Percentiles rank a stretch among this genome's conserved stretches.
These are phyloP conservation scores for Cryphonectria japonica DNA, from an alignment of 2,329 filamentous ascomycete genomes.

Conservation along the genomic window DNA sequence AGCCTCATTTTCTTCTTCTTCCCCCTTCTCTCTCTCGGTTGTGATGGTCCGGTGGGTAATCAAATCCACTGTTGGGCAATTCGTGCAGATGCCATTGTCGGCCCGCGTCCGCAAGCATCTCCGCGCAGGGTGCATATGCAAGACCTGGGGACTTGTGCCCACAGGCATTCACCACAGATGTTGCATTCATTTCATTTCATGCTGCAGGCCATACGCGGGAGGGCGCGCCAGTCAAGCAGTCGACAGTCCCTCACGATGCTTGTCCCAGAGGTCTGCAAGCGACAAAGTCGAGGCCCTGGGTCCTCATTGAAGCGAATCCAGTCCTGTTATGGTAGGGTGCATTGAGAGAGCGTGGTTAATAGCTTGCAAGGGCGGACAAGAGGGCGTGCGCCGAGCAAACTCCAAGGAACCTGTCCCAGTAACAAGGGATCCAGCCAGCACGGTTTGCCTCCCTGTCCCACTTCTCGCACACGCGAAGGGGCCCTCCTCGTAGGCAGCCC, in stretches of 20 bases:
- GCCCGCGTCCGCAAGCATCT: slow-evolving; percentile 28
- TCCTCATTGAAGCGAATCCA: background rate
- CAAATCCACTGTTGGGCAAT: slow-evolving; percentile 25
- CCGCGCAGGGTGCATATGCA: slow-evolving; percentile 28
- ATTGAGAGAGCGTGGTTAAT: background rate
- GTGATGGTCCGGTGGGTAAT: slow-evolving; percentile 5
- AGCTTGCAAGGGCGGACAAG: slow-evolving; percentile 1
- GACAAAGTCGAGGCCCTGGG: background rate
- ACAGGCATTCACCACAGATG: background rate
- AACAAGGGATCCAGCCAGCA: slow-evolving; percentile 12
- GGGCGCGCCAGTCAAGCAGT: background rate
- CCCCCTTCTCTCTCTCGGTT: background rate
- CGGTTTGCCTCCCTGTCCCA: slow-evolving; percentile 28
- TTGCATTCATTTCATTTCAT: background rate
- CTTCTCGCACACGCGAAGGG: slow-evolving; percentile 19
- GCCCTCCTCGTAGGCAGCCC: slow-evolving; percentile 13
- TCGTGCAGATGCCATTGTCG: slow-evolving; percentile 29
- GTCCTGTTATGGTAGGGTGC: slow-evolving; percentile 9
- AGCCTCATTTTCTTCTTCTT: slow-evolving; percentile 23
- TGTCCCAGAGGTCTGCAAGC: slow-evolving; percentile 2
- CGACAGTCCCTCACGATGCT: background rate
- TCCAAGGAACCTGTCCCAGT: background rate
- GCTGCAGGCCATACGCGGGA: background rate
- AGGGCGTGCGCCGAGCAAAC: slow-evolving; percentile 13
- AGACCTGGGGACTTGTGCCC: slow-evolving; percentile 18